phyloP scores from a whole-genome alignment of 345 rosid genomes.

The Populus ilicifolia region DNA sequence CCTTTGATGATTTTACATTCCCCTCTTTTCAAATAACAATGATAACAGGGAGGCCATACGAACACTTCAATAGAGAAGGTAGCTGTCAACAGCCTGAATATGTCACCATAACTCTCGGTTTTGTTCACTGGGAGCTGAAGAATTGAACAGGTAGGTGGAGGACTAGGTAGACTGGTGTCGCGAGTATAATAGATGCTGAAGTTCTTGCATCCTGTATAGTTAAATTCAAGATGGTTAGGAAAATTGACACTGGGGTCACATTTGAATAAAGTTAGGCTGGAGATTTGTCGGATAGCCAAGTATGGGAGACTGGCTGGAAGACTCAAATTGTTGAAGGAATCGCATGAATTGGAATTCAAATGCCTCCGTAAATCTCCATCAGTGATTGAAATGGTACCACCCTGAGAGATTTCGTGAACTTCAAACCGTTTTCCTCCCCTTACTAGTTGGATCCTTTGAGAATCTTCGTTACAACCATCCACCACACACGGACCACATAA shows the following conservation, averaged over 20 bases:
- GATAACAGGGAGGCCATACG: fast-evolving
- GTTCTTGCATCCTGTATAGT: background rate
- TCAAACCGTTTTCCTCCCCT: constrained; percentile 17
- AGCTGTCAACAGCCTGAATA: constrained; percentile 17
- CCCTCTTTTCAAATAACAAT: constrained; percentile 7
- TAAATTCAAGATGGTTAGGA: background rate
- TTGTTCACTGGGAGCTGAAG: constrained; percentile 15
- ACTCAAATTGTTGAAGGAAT: constrained; percentile 22
- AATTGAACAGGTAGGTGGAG: constrained; percentile 20
- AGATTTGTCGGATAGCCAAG: background rate
- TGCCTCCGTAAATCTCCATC: constrained; percentile 11
- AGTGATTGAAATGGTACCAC: constrained; percentile 9
- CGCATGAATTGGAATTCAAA: constrained; percentile 18
- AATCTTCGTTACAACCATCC: constrained; percentile 4
- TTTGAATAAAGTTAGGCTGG: constrained; percentile 14
- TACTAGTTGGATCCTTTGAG: constrained; percentile 23
- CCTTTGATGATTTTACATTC: background rate
- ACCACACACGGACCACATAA: constrained; percentile 19
- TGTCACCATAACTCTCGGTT: background rate
- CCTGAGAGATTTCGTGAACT: constrained; percentile 28
- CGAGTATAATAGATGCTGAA: background rate
- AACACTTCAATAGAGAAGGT: constrained; percentile 11
- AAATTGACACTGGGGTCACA: constrained; percentile 5
- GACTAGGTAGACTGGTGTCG: background rate
- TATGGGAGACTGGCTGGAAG: constrained; percentile 17